phyloP scores from a whole-genome alignment of 2,329 filamentous ascomycete genomes.

The Fusarium tricinctum region DNA sequence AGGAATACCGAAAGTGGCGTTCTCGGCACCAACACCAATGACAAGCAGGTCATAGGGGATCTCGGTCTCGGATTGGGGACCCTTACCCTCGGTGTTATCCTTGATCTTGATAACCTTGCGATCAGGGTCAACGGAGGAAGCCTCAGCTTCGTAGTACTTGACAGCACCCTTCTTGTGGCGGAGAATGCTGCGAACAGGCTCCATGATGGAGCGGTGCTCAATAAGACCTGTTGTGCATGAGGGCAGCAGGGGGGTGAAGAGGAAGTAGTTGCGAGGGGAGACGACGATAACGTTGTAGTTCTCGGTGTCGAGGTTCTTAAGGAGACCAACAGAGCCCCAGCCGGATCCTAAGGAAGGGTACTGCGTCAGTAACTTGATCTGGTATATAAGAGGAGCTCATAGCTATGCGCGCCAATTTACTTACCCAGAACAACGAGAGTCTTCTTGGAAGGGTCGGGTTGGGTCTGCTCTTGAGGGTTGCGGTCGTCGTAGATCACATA shows the following conservation, averaged over 20 bases:
- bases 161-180: constrained; percentile 94
- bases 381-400: constrained; percentile 23
- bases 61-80: constrained; percentile 83
- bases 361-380: constrained; percentile 44
- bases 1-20: constrained; percentile 97
- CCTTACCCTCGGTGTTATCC: constrained; percentile 94
- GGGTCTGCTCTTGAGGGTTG: constrained; percentile 83
- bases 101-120: constrained; percentile 89
- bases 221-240: constrained; percentile 98
- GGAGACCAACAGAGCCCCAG: constrained; percentile 93
- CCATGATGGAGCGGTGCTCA: constrained; percentile 99
- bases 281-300: constrained; percentile 99
- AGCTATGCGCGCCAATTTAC: constrained; percentile 39
- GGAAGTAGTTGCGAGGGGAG: constrained; percentile 99
- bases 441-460: constrained; percentile 91
- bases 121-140: constrained; percentile 93
- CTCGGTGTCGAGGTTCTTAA: constrained; percentile 98
- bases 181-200: constrained; percentile 95
- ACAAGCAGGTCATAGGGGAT: constrained; percentile 99
- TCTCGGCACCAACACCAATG: constrained; percentile 96
- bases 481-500: constrained; percentile 88
- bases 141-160: constrained; percentile 98
- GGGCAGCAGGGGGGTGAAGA: constrained; percentile 96
- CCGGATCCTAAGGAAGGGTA: constrained; percentile 77
- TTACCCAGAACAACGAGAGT: constrained; percentile 94